These are phyloP conservation scores for Annona squamosa DNA, from an alignment of 164 flowering plant species.

Conservation along the genomic window DNA sequence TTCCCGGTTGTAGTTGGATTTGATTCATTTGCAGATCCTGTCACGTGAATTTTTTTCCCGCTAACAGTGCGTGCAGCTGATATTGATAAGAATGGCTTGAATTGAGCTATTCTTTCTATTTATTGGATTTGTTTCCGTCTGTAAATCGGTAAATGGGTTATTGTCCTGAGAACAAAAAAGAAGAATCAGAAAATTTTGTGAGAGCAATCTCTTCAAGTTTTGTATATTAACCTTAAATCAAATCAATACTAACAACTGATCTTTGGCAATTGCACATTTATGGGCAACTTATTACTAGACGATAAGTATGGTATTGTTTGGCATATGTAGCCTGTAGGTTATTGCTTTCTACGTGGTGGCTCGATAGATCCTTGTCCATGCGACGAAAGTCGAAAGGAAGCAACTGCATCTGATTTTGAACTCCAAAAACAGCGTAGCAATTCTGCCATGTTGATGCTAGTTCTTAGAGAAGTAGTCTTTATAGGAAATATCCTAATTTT, in stretches of 20 bases:
- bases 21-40: neutral
- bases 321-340: neutral
- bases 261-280: neutral
- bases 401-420: neutral
- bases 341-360: neutral
- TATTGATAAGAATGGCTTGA: neutral
- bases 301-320: neutral
- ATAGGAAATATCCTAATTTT: too few relatives aligned
- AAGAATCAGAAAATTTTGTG: neutral
- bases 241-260: neutral
- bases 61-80: neutral
- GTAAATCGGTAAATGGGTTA: neutral
- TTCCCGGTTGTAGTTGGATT: constrained; percentile 20
- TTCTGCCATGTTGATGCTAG: too few relatives aligned
- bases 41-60: neutral
- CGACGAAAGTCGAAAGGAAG: neutral
- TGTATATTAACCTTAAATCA: neutral
- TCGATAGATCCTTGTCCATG: neutral
- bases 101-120: neutral
- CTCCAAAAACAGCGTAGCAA: too few relatives aligned
- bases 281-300: neutral
- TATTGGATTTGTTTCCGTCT: neutral
- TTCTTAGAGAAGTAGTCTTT: too few relatives aligned
- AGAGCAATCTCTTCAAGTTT: neutral
- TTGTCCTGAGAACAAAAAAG: neutral